Evolutionary conservation across 2,329 filamentous ascomycete species (phyloP), one percentile per base, ranked within the genome.

Genomic region (Parastagonospora nodorum): DNA sequence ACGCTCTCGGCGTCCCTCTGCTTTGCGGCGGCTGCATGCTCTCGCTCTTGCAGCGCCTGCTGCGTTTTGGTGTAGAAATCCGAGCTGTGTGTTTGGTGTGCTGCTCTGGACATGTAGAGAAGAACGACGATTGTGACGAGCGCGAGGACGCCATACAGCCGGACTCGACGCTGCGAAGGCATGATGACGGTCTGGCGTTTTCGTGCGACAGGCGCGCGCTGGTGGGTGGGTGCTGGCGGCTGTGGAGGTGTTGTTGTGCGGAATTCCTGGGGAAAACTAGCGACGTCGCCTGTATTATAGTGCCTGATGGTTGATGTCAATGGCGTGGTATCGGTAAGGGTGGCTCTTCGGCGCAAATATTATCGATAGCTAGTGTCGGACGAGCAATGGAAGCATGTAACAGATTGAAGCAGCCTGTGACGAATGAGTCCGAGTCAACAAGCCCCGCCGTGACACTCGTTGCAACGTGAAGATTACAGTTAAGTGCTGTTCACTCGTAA

Each of bases 31-130:
- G 65, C 63, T 32, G 63, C 61, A 45, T 68, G 69, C 40, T 71
- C 71, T 57, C 57, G 71, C 60, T 61, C 66, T 49, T 77, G 71
- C 33, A 78, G 71, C 9, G 78, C 77, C 53, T 84, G 77, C 55
- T 84, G 78, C n/a, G 82, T 86, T 41, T 80, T 79, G 24, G 75
- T 77, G 72, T 86, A 84, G 74, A 85, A 85, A 62, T 81, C 80
- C 37, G 74, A 80, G 41, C 77, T 77, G 53, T 76, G 72, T 30
- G 79, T 78, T 42, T 81, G 77, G 50, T 82, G 80, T 45, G 83
- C 76, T 42, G 80, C 81, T n/a, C 82, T 82, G 15, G 87, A 88
- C 70, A 90, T 87, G 78, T 93, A 91, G 61, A 95, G 78, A 47
- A 88, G 77, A 39, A 87, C 80, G 60, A 93, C 75, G 52, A 93